These are phyloP conservation scores for Takashimella koratensis DNA, from an alignment of 1,284 basidiomycete genomes.

Conservation along the genomic window DNA sequence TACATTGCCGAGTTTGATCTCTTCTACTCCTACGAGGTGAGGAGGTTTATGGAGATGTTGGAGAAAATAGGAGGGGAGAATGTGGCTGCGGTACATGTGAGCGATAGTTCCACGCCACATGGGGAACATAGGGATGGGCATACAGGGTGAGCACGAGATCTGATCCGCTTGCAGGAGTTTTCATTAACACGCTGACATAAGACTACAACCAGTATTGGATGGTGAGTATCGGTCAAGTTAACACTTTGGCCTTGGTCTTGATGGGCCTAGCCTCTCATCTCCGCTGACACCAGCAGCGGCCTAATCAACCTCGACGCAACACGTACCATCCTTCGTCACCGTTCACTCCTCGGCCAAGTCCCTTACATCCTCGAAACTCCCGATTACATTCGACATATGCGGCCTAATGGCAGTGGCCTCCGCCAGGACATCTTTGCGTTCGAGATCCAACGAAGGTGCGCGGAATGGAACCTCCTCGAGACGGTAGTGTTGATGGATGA, in stretches of 20 bases:
- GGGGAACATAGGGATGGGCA: constrained; percentile 10
- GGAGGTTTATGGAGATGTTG: background rate
- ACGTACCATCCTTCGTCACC: constrained; percentile 5
- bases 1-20: constrained; percentile 13
- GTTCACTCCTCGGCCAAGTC: constrained; percentile 3
- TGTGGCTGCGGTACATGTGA: constrained; percentile 11
- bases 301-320: constrained; percentile 7
- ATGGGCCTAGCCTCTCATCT: background rate
- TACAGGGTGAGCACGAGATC: constrained; percentile 5
- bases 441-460: background rate
- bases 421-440: background rate
- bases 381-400: background rate
- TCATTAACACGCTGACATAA: too few species aligned
- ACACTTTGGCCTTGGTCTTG: too few species aligned
- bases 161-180: background rate
- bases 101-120: constrained; percentile 5
- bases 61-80: background rate
- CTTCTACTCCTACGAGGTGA: background rate
- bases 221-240: constrained; percentile 6
- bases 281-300: constrained; percentile 1
- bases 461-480: constrained; percentile 11
- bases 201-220: constrained; percentile 7
- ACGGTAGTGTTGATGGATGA: constrained; percentile 3
- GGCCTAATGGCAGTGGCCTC: background rate
- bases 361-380: constrained; percentile 16